Evolutionary conservation across 139 green algal genomes (phyloP), one percentile per base, ranked within the genome.

Genomic region (Nannochloris sp.): DNA sequence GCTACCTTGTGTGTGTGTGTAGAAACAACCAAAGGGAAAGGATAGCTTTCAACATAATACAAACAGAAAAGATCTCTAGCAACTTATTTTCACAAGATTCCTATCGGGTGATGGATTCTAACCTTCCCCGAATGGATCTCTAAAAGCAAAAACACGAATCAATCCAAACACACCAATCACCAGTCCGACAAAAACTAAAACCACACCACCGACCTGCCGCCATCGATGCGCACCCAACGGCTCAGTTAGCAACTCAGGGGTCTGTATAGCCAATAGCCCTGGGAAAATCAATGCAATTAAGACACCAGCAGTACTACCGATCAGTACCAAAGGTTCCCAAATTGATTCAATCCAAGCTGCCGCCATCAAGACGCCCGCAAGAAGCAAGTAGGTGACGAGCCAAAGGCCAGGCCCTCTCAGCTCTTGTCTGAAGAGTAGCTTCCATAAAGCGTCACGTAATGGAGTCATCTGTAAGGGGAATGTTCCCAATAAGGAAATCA

Each of bases 341-440:
- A 74, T 74, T 51, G 14, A 42, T 13, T 45, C 65, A 53, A 74
- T 39, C 44, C 37, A 62, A 34, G 67, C 58, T 4, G 67, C 67
- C 0, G 45, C 33, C 33, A 57, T 46, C 53, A 65, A 74, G 13
- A 56, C 67, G 2, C 44, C 44, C 6, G 29, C 37, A 51, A 68
- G 67, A 4, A 36, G 9, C 24, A 60, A 19, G 35, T 74, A 68
- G 23, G 67, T 68, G 6, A 68, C 58, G 53, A 74, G 67, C 33
- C 34, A 74, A 5, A 54, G 29, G 9, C 57, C 57, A 23, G 57
- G 57, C 6, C 57, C 57, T 10, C 54, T 25, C 38, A 73, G 66
- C 44, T 65, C 19, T 53, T 74, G 67, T 24, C 67, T 51, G 59
- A 74, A 74, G n/a, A 74, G 58, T 39, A 74, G 67, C 45, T 56